A percentile compares a stretch with the other conserved stretches of the same genome.
These are phyloP conservation scores for Penicillium chermesinum DNA, from an alignment of 495 filamentous ascomycete species.

Conservation along the genomic window DNA sequence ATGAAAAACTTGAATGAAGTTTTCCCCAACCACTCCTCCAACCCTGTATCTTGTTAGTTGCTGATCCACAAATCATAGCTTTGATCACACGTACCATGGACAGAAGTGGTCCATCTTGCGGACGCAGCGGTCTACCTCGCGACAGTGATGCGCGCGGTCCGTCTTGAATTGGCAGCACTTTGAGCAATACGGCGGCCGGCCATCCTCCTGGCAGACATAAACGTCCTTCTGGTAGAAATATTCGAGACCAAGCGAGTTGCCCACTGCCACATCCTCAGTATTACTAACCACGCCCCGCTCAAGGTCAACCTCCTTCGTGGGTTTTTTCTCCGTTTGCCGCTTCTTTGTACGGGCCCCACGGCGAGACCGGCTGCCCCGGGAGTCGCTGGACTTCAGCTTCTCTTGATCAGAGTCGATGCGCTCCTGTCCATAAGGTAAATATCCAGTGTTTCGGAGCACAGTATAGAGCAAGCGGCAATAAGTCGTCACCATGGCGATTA, in stretches of 20 bases:
- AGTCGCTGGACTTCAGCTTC: constrained; percentile 11
- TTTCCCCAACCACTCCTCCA: constrained; percentile 78
- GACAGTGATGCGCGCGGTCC: constrained; percentile 80
- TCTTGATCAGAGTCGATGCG: constrained; percentile 13
- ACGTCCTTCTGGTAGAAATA: constrained; percentile 72
- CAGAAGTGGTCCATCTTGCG: constrained; percentile 92
- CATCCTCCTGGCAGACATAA: constrained; percentile 76
- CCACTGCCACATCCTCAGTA: constrained; percentile 20
- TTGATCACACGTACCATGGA: constrained; percentile 59
- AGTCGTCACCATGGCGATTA: constrained; percentile 58
- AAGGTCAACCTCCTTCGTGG: constrained; percentile 18
- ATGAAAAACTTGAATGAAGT: constrained; percentile 79
- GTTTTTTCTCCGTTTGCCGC: constrained; percentile 21
- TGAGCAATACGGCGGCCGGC: constrained; percentile 74
- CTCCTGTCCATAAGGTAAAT: constrained; percentile 53
- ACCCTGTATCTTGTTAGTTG: constrained; percentile 49
- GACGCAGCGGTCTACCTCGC: constrained; percentile 73
- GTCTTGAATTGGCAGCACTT: constrained; percentile 77
- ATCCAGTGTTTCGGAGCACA: constrained; percentile 63
- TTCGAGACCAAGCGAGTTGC: constrained; percentile 32
- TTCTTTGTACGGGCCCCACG: constrained; percentile 11
- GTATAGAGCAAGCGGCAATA: constrained; percentile 65
- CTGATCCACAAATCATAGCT: not conserved
- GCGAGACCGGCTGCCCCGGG: constrained; percentile 14
- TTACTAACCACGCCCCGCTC: constrained; percentile 21